Evolutionary conservation across 441 rosid species (phyloP), one percentile per base, ranked within the genome.

Genomic region (Populus hybrid): DNA sequence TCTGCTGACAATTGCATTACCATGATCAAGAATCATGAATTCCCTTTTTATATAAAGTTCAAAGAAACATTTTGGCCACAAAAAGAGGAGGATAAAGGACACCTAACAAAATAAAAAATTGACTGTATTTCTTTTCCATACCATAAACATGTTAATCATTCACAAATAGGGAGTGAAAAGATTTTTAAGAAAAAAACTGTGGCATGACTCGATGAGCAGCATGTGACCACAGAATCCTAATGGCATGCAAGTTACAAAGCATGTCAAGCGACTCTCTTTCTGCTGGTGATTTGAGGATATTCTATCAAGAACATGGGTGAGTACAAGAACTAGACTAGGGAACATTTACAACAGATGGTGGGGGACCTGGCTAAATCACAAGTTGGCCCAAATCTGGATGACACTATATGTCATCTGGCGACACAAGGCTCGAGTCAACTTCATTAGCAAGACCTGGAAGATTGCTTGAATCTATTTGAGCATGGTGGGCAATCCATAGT

Each of bases 401-500:
- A 40, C 28, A 72, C 30, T 2, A 18, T 18, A 11, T 35, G n/a
- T 24, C 24, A 8, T 57, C 21, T 72, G 24, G 6, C 21, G 4
- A 30, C 21, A 24, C 28, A 30, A 32, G 67, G 34, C 34, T 57
- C 32, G 34, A 73, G 46, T 61, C 8, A 34, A 34, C 73, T 68
- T 68, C 73, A 26, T 68, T 73, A 36, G 38, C 46, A 11, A 67
- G 63, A 76, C 36, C 26, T 14, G 16, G 57, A 68, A 23, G 61
- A 76, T 16, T 63, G 50, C 50, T 21, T 34, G 12, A 59, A 14
- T 11, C 21, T 73, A 70, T 81, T 85, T 85, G 3, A 79, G 74
- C 78, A 84, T 81, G 40, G 82, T 76, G 6, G 95, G 92, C 84
- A 90, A 68, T 79, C 99, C 97, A 71, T 90, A 91, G 80, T 90